Conservation (phyloP, 202 grass and related monocot genomes). For the Brachypodium distachyon region DNA sequence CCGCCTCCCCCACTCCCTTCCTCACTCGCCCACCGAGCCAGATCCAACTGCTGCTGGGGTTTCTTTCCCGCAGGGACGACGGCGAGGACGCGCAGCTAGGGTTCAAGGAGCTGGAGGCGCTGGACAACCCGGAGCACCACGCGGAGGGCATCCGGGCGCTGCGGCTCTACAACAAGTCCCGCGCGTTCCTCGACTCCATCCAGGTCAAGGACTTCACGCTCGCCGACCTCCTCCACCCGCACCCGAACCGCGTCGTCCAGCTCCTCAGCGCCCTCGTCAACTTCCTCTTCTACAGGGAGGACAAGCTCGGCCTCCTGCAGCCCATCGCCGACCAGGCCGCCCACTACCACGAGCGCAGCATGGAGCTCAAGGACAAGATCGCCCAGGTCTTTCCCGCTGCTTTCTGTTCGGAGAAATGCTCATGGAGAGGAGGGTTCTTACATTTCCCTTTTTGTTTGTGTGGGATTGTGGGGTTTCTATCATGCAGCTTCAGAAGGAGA, state of each 20-base stretch:
- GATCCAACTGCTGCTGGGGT: too few species aligned
- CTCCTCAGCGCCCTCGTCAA: slow-evolving; percentile 65
- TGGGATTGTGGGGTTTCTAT: neutral
- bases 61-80: slow-evolving; percentile 27
- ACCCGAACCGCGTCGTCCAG: slow-evolving; percentile 3
- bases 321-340: slow-evolving; percentile 27
- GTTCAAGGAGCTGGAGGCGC: slow-evolving; percentile 28
- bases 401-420: neutral
- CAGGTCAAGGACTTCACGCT: slow-evolving; percentile 36
- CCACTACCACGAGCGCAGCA: neutral
- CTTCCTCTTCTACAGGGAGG: slow-evolving; percentile 66
- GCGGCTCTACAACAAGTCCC: slow-evolving; percentile 22
- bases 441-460: neutral
- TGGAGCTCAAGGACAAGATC: slow-evolving; percentile 42
- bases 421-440: neutral
- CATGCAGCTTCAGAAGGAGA: slow-evolving; percentile 50
- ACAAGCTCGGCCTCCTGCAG: slow-evolving; percentile 41
- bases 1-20: too few species aligned
- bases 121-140: slow-evolving; percentile 62
- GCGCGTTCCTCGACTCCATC: slow-evolving; percentile 45
- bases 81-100: slow-evolving; percentile 31
- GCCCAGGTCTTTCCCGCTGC: slow-evolving; percentile 31
- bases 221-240: slow-evolving; percentile 41
- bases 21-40: neutral
- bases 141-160: neutral